These are phyloP conservation scores for Cynanchum wilfordii DNA, from an alignment of 257 asterid species.

Conservation along the genomic window DNA sequence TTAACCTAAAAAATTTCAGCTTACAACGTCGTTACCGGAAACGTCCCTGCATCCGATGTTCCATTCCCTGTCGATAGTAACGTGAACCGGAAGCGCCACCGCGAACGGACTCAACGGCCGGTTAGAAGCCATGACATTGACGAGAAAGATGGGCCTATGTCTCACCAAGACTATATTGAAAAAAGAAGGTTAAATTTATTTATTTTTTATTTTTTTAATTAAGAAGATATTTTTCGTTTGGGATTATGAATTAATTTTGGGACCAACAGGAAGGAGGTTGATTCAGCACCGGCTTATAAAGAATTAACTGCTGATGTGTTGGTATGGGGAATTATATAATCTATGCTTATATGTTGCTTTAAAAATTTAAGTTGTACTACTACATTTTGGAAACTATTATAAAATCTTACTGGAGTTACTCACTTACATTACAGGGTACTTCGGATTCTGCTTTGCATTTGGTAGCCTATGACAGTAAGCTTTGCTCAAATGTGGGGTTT, in stretches of 20 bases:
- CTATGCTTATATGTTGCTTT: not conserved
- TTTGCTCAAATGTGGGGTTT: constrained; percentile 9
- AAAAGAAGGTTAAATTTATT: constrained; percentile 44
- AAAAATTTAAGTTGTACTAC: not conserved
- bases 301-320: constrained; percentile 59
- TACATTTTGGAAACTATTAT: not conserved
- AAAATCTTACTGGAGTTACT: constrained; percentile 10
- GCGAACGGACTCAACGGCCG: constrained; percentile 25
- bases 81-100: constrained; percentile 45
- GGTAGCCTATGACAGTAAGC: constrained; percentile 73
- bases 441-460: constrained; percentile 45
- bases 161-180: constrained; percentile 66
- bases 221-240: not conserved
- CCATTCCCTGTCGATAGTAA: constrained; percentile 20
- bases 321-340: constrained; percentile 30
- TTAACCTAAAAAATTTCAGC: constrained; percentile 34
- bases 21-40: constrained; percentile 58
- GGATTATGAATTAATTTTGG: not conserved
- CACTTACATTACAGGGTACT: constrained; percentile 34
- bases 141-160: constrained; percentile 55
- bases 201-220: not conserved
- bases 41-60: constrained; percentile 26
- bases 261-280: constrained; percentile 59
- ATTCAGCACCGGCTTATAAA: constrained; percentile 42
- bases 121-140: constrained; percentile 23